Percentiles rank a stretch among this genome's conserved stretches.
phyloP scores from a whole-genome alignment of 2,329 filamentous ascomycete genomes.

The Fusarium siculi region DNA sequence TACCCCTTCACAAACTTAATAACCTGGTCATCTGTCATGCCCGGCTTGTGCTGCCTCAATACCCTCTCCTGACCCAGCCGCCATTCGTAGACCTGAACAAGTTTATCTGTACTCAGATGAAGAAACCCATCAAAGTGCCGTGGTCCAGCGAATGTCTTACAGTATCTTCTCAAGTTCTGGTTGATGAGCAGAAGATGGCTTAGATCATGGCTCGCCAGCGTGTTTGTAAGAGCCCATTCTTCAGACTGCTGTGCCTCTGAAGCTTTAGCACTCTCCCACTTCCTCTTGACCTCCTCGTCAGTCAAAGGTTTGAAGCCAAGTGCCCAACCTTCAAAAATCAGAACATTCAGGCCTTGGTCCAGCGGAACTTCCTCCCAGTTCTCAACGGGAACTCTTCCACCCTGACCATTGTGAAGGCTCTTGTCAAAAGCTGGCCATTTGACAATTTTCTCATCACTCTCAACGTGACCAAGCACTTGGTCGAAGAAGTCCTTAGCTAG shows the following conservation, averaged over 20 bases:
- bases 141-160: slow-evolving; percentile 29
- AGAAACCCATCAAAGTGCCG: slow-evolving; percentile 35
- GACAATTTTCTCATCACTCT: not conserved
- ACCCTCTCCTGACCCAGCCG: slow-evolving; percentile 33
- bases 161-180: slow-evolving; percentile 37
- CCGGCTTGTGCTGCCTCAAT: slow-evolving; percentile 30
- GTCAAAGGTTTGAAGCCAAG: slow-evolving; percentile 37
- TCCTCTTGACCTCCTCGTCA: slow-evolving; percentile 9
- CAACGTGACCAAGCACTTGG: not conserved
- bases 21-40: slow-evolving; percentile 41
- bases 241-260: not conserved
- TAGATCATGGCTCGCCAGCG: slow-evolving; percentile 30
- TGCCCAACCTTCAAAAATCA: slow-evolving; percentile 43
- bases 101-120: slow-evolving; percentile 39
- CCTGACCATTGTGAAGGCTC: slow-evolving; percentile 35
- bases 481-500: slow-evolving; percentile 26
- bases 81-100: slow-evolving; percentile 41
- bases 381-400: slow-evolving; percentile 28
- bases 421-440: slow-evolving; percentile 42
- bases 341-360: slow-evolving; percentile 25
- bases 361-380: slow-evolving; percentile 32
- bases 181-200: slow-evolving; percentile 37
- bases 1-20: slow-evolving; percentile 41
- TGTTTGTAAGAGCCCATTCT: slow-evolving; percentile 11
- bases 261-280: slow-evolving; percentile 31